A percentile compares a stretch with the other conserved stretches of the same genome.
These are phyloP conservation scores for Aspergillus haitiensis DNA, from an alignment of 495 filamentous ascomycete genomes.

Conservation along the genomic window DNA sequence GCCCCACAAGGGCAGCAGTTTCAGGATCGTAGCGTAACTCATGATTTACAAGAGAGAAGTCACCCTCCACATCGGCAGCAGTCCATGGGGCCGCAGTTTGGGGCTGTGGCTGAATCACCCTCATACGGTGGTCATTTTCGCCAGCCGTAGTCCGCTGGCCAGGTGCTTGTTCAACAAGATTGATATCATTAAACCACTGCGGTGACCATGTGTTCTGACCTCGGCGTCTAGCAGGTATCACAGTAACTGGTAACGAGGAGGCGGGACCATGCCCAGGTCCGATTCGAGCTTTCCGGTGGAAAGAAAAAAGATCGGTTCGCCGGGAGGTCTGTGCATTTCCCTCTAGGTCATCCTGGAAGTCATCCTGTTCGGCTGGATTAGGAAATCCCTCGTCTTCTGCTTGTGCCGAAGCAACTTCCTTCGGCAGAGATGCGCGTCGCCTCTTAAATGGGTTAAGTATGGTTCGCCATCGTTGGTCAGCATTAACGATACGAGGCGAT, in stretches of 20 bases:
- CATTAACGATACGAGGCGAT: slow-evolving; percentile 38
- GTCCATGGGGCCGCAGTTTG: slow-evolving; percentile 44
- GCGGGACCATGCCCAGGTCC: slow-evolving; percentile 31
- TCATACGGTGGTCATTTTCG: slow-evolving; percentile 33
- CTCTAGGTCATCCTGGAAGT: slow-evolving; percentile 26
- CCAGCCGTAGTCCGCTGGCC: slow-evolving; percentile 19
- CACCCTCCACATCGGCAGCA: slow-evolving; percentile 32
- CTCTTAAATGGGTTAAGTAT: slow-evolving; percentile 56
- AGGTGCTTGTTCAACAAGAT: slow-evolving; percentile 19
- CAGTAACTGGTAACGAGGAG: slow-evolving; percentile 57
- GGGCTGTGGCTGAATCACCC: slow-evolving; percentile 43
- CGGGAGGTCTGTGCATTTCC: slow-evolving; percentile 26
- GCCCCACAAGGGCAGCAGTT: slow-evolving; percentile 43
- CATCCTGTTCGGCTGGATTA: slow-evolving; percentile 14
- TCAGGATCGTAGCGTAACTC: slow-evolving; percentile 49
- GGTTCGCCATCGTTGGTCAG: slow-evolving; percentile 48
- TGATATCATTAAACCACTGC: slow-evolving; percentile 29
- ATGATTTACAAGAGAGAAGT: slow-evolving; percentile 29
- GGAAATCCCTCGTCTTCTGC: slow-evolving; percentile 38
- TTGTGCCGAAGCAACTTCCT: slow-evolving; percentile 54
- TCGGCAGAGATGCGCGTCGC: slow-evolving; percentile 52
- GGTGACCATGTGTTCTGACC: slow-evolving; percentile 48
- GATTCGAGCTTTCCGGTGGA: slow-evolving; percentile 28
- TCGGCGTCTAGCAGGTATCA: slow-evolving; percentile 67
- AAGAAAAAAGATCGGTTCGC: slow-evolving; percentile 35